Evolutionary conservation across 306 rosid genomes (phyloP).

Genomic region (Astragalus glycyphyllos): DNA sequence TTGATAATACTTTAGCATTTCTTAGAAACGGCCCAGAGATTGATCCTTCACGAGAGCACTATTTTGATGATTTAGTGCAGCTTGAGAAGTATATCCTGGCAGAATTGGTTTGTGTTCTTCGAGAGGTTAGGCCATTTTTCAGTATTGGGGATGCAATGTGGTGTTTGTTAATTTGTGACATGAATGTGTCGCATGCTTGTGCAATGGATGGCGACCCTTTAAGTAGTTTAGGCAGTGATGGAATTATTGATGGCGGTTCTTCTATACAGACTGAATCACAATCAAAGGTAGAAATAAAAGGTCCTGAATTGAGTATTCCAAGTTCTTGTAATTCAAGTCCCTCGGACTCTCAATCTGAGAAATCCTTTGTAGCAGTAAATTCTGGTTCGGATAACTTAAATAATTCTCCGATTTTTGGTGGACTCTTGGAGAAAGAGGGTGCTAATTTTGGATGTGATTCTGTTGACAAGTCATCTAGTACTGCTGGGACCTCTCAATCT

Average conservation of each 20-base stretch:
- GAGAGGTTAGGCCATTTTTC: constrained; percentile 84
- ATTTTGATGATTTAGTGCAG: constrained; percentile 80
- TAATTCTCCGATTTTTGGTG: constrained; percentile 51
- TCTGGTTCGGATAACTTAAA: constrained; percentile 45
- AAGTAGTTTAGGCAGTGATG: constrained; percentile 52
- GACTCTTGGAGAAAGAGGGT: constrained; percentile 56
- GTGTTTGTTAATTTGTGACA: constrained; percentile 85
- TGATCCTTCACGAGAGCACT: constrained; percentile 77
- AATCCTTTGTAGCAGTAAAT: constrained; percentile 48
- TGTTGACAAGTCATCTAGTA: constrained; percentile 55
- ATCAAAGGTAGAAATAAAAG: constrained; percentile 57
- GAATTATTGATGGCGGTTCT: constrained; percentile 49
- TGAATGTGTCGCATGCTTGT: constrained; percentile 90
- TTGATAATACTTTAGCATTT: constrained; percentile 71
- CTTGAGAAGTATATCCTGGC: constrained; percentile 86
- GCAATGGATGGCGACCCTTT: constrained; percentile 71
- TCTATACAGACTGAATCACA: constrained; percentile 54
- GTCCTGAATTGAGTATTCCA: constrained; percentile 60
- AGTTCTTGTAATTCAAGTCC: constrained; percentile 55
- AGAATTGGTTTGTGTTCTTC: constrained; percentile 89
- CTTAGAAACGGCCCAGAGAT: constrained; percentile 80
- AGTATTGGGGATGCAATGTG: constrained; percentile 97
- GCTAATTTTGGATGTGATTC: constrained; percentile 48
- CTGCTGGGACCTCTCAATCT: constrained; percentile 59
- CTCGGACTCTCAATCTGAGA: constrained; percentile 55